Percentiles rank a stretch among this genome's conserved stretches.
Evolutionary conservation across 495 filamentous ascomycete genomes (phyloP).

Genomic region (Parachaetomium inaequale): DNA sequence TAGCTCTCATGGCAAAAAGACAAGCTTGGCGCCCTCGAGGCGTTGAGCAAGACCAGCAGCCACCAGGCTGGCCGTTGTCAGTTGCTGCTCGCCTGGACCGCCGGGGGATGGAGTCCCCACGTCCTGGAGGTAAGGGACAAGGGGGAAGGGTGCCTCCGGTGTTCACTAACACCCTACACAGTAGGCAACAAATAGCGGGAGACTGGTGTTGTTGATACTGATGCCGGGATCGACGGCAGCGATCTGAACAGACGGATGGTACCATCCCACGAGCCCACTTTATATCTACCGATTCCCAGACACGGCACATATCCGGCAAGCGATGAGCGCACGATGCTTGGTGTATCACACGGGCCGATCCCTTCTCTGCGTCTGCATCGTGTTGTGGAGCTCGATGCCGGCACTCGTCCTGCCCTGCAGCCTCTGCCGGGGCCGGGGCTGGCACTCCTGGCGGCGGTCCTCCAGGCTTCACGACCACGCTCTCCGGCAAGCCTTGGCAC

Average conservation of each 20-base stretch:
- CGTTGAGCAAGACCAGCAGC: no score
- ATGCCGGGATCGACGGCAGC: background rate
- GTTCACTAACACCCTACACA: background rate
- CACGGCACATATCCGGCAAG: constrained; percentile 11
- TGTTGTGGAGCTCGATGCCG: constrained; percentile 17
- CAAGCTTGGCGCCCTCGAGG: background rate
- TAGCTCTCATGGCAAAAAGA: background rate
- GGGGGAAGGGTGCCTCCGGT: background rate
- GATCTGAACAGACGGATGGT: background rate
- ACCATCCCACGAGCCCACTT: background rate
- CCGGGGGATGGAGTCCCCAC: background rate
- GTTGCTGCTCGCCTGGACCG: background rate
- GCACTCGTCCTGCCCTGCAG: constrained; percentile 11
- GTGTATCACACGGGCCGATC: constrained; percentile 20
- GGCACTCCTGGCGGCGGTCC: background rate
- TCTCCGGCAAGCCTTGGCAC: background rate
- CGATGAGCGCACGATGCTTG: background rate
- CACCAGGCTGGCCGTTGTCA: background rate
- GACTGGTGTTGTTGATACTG: background rate
- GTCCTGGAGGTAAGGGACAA: background rate
- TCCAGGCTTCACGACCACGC: background rate
- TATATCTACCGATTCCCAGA: background rate
- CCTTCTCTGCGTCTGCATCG: constrained; percentile 15
- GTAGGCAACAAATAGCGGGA: no score
- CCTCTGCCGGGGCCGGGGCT: background rate